Conservation (phyloP, 495 filamentous ascomycete species). For the Penicillium pancosmium region DNA sequence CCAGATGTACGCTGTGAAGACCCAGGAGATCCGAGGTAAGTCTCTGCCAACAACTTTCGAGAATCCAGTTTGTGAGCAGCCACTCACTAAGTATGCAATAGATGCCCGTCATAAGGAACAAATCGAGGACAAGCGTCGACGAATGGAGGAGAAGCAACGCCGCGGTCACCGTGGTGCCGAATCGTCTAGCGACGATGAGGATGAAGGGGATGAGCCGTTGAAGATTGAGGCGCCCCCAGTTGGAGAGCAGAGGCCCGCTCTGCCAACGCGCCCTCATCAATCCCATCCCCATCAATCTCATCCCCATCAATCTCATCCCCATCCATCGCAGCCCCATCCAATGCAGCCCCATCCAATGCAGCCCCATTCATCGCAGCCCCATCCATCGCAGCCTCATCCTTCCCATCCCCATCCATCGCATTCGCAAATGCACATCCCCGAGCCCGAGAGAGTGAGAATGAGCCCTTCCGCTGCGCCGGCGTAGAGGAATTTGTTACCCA, state of each 20-base stretch:
- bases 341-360: too few relatives aligned
- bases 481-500: slow-evolving; percentile 1
- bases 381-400: too few relatives aligned
- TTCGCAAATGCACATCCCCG: slow-evolving; percentile 15
- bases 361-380: too few relatives aligned
- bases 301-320: neutral
- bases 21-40: slow-evolving; percentile 75
- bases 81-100: slow-evolving; percentile 21
- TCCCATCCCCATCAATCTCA: too few relatives aligned
- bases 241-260: slow-evolving; percentile 14
- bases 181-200: slow-evolving; percentile 45
- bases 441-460: slow-evolving; percentile 13
- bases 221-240: slow-evolving; percentile 36
- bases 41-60: neutral
- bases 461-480: slow-evolving; percentile 17
- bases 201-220: slow-evolving; percentile 37
- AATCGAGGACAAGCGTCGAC: slow-evolving; percentile 36
- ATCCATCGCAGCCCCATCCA: slow-evolving; percentile 16
- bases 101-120: slow-evolving; percentile 42
- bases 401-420: slow-evolving; percentile 15
- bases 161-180: slow-evolving; percentile 35
- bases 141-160: slow-evolving; percentile 36
- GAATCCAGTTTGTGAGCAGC: neutral
- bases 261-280: slow-evolving; percentile 16
- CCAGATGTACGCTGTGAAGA: slow-evolving; percentile 73